Evolutionary conservation across 2,329 filamentous ascomycete genomes (phyloP), one percentile per base, ranked within the genome.

Genomic region (Trichophaea hybrida): DNA sequence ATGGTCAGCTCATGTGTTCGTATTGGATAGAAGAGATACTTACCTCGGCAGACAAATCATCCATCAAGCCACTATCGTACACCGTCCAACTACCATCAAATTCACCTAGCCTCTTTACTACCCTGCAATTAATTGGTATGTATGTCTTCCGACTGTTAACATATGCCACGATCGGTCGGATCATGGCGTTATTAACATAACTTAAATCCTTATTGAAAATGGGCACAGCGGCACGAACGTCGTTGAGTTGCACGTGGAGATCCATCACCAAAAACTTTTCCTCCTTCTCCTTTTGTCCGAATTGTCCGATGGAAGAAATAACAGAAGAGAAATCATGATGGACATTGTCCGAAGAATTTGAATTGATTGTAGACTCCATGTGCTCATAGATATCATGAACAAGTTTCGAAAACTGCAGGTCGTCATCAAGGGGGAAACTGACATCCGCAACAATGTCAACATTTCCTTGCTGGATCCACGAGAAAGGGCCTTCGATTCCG

Each of bases 361-460:
- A 82, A 1, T 84, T 88, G 24, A 97, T 89, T 0, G 89, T 89
- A 48, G 93, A 89, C 73, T 98, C 93, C 70, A 98, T 81, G 62
- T 88, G 86, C 71, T 97, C 91, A 72, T 97, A 97, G 69, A 98
- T 90, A 70, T 96, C 90, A n/a, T 86, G 84, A 80, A 98, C 86
- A 50, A 96, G 89, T 71, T 96, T 96, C 31, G 85, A 85, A 59
- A 98, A 84, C 64, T 90, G 87, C 63, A 91, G 89, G 61, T 94
- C 87, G 44, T 82, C 81, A 58, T 97, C 93, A 35, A 83, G 82
- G 0, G 93, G 93, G 63, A 98, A 87, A 82, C 95, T 91, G 65
- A 98, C 83, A 69, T 98, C 93, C 5, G 93, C 86, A 12, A 97
- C 84, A 63, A 98, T 95, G 70, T 98, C 93, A 44, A 98, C 89